Conservation (phyloP, 495 filamentous ascomycete genomes). For the Aspergillus cristatus region DNA sequence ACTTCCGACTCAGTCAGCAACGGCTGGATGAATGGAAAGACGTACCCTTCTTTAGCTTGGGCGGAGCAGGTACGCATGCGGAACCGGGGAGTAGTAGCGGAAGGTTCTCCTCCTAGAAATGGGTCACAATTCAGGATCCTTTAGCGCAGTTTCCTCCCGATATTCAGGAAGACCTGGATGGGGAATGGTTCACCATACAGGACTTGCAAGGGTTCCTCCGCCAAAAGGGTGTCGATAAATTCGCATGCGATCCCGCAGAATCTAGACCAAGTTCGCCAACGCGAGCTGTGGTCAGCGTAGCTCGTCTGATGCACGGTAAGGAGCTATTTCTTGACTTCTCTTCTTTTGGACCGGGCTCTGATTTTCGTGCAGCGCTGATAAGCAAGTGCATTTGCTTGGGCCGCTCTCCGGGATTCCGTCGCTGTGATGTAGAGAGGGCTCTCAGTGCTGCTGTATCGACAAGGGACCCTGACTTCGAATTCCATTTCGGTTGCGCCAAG, state of each 20-base stretch:
- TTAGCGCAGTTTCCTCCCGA: slow-evolving; percentile 11
- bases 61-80: slow-evolving; percentile 59
- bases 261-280: neutral
- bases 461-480: too few relatives aligned
- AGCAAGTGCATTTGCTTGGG: slow-evolving; percentile 38
- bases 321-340: neutral
- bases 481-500: too few relatives aligned
- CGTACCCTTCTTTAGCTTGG: slow-evolving; percentile 54
- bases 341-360: slow-evolving; percentile 4
- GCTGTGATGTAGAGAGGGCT: slow-evolving; percentile 15
- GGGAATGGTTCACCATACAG: slow-evolving; percentile 64
- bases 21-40: slow-evolving; percentile 44
- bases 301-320: slow-evolving; percentile 15
- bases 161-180: slow-evolving; percentile 39
- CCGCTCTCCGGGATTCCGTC: slow-evolving; percentile 27
- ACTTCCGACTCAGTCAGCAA: slow-evolving; percentile 11
- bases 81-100: slow-evolving; percentile 27
- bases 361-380: slow-evolving; percentile 16
- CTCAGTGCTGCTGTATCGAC: slow-evolving; percentile 3
- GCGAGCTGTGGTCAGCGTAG: slow-evolving; percentile 6
- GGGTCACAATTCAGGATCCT: slow-evolving; percentile 17
- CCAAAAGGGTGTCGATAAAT: slow-evolving; percentile 13
- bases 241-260: slow-evolving; percentile 2
- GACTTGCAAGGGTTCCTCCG: slow-evolving; percentile 63
- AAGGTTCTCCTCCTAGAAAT: slow-evolving; percentile 27